Evolutionary conservation across 2,329 filamentous ascomycete genomes (phyloP).

Genomic region (Apiospora malaysiana): DNA sequence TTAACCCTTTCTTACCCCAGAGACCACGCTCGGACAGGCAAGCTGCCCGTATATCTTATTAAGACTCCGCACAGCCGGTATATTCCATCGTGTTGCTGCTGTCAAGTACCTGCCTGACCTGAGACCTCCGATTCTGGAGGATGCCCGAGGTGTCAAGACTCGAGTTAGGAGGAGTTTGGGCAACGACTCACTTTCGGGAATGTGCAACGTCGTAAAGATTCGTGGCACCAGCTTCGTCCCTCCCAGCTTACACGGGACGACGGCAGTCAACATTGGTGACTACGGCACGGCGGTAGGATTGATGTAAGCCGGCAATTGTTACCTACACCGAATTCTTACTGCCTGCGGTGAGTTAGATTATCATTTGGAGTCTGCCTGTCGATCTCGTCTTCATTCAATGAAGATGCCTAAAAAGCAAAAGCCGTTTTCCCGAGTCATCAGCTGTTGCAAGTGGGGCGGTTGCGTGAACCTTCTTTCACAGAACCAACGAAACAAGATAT

Average conservation of each 20-base stretch:
- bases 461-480: neutral
- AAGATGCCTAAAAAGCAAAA: neutral
- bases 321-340: neutral
- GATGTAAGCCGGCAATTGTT: neutral
- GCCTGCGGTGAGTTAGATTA: neutral
- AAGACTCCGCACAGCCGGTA: neutral
- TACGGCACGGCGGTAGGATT: neutral
- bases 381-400: neutral
- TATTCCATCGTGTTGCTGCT: neutral
- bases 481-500: neutral
- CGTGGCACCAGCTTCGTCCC: neutral
- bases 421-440: neutral
- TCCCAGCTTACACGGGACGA: slow-evolving; percentile 5
- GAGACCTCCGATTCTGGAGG: neutral
- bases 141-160: neutral
- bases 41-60: neutral
- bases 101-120: neutral
- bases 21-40: neutral
- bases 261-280: neutral
- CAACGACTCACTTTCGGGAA: neutral
- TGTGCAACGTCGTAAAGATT: neutral
- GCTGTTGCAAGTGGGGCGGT: neutral
- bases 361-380: neutral
- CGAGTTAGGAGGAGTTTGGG: neutral
- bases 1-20: neutral